Conservation (phyloP, 331 rosid species). For the Quercus phellos region DNA sequence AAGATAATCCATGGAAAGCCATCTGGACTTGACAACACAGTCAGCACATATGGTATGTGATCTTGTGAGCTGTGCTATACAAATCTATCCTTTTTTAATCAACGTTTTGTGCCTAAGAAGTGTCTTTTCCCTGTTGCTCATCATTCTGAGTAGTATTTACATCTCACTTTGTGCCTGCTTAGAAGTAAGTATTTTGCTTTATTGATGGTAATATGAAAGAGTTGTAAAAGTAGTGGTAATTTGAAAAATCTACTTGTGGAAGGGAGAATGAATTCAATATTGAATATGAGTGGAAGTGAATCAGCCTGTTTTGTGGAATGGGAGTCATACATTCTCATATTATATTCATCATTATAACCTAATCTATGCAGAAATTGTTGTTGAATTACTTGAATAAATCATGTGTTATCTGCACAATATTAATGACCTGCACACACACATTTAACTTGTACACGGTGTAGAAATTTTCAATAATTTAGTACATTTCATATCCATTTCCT, state of each 20-base stretch:
- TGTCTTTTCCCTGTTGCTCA: background rate
- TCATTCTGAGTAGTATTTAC: background rate
- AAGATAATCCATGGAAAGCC: constrained; percentile 94
- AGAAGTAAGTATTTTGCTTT: background rate
- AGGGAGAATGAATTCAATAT: background rate
- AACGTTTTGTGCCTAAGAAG: background rate
- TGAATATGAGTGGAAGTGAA: background rate
- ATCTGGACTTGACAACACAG: constrained; percentile 95
- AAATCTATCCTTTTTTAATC: constrained; percentile 2
- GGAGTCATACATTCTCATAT: constrained; percentile 5
- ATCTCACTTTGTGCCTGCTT: background rate
- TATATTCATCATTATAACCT: background rate
- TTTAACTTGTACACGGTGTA: background rate
- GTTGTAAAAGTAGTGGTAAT: background rate
- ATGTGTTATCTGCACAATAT: background rate
- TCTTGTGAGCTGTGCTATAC: background rate
- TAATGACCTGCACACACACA: background rate
- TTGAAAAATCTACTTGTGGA: background rate
- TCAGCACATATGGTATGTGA: constrained; percentile 78
- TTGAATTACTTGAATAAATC: background rate
- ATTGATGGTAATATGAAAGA: background rate
- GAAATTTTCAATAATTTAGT: background rate
- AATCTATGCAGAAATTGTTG: background rate
- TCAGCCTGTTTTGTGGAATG: background rate
- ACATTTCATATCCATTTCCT: background rate